phyloP scores from a whole-genome alignment of 2,329 filamentous ascomycete genomes.

The Zasmidium cellare region DNA sequence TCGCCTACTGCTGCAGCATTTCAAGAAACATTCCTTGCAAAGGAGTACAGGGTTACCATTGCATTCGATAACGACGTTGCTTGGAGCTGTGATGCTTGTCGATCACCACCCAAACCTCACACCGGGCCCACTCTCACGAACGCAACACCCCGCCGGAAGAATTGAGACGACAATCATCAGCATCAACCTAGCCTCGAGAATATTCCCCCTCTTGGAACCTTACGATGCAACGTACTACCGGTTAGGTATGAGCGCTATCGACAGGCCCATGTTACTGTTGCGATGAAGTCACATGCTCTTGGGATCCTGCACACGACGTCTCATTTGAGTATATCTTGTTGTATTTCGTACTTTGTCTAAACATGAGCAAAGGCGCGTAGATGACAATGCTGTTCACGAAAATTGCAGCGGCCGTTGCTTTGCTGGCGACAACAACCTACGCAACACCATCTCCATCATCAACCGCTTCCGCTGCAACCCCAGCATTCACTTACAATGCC shows the following conservation, averaged over 20 bases:
- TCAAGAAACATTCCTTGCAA: no score
- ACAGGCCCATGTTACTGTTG: constrained; percentile 5
- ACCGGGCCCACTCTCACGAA: constrained; percentile 2
- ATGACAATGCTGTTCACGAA: not conserved
- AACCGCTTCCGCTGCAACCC: not conserved
- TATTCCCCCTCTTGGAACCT: not conserved
- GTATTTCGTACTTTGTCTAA: no score
- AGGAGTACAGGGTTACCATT: not conserved
- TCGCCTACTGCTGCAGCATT: no score
- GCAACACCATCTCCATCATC: not conserved
- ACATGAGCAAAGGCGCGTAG: no score
- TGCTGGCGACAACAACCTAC: not conserved
- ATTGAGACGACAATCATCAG: not conserved
- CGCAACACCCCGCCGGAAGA: constrained; percentile 13
- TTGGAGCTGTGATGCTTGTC: not conserved
- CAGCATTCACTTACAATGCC: constrained; percentile 11
- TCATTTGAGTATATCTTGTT: not conserved
- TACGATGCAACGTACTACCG: constrained; percentile 6
- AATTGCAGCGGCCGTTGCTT: not conserved
- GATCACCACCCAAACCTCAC: not conserved
- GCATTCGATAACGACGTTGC: not conserved
- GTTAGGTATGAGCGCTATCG: constrained; percentile 3
- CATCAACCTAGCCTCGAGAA: not conserved
- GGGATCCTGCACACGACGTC: not conserved
- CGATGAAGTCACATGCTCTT: not conserved